Evolutionary conservation across 192 early-diverging fungal species (phyloP), one percentile per base, ranked within the genome.

Genomic region (Coemansia sp.): DNA sequence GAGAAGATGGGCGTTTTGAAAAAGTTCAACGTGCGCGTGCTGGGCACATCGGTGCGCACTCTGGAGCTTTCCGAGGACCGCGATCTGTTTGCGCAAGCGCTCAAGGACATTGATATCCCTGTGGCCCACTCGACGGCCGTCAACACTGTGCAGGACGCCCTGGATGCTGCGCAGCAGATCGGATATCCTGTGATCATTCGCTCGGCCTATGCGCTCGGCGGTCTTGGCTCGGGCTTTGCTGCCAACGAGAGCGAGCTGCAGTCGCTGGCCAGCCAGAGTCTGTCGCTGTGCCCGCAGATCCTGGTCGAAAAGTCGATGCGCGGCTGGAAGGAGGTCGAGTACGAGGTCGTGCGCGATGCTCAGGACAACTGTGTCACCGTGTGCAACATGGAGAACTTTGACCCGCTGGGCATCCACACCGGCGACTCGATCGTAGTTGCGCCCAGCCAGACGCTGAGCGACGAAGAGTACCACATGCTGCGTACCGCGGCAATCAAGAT

Each of bases 381-480:
- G 45, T 99, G 97, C 83, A 99, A 99, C 87, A 99, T 98, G 96
- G 96, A 99, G 81, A 99, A 99, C 90, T 98, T 99, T 87, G 97
- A 99, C 70, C 97, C 97, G 28, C 90, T 99, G 39, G 95, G 97
- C 28, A 93, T 94, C 51, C 97, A 99, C 85, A 99, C 97, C 3
- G 97, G 97, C 65, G 97, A 99, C 78, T 96, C 95, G n/a, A 99
- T 99, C 61, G 97, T 99, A 9, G 95, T 99, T 32, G 97, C 97
- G 6, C 97, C 97, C 22, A 91, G 89, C 65, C 96, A 98, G 86
- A 99, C 97, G n/a, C 84, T 99, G 52, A 91, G 87, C 56, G 97
- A 99, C 76, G 92, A 94, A 64, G 97, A 99, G 43, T 56, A 56
- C 86, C 93, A 96, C 82, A 99, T 99, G 97, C 89, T 99, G 32